phyloP scores from a whole-genome alignment of 768 basidiomycete genomes.

The Paxillus rubicundulus region DNA sequence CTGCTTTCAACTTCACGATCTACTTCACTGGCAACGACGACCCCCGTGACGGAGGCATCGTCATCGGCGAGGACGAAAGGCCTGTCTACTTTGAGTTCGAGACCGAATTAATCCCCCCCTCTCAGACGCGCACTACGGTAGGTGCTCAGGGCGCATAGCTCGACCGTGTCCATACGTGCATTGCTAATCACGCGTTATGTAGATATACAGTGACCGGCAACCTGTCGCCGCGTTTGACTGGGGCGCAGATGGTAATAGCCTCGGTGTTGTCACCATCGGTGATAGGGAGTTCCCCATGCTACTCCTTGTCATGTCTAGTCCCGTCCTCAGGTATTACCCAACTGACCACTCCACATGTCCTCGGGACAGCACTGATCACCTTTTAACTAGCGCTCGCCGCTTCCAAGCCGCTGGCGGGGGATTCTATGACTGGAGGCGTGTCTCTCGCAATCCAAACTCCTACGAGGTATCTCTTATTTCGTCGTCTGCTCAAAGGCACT shows the following conservation, averaged over 20 bases:
- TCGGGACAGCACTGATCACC: conserved; percentile 12
- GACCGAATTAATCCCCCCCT: conserved; percentile 38
- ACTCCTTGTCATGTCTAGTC: conserved; percentile 55
- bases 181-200: conserved; percentile 28
- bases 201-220: conserved; percentile 43
- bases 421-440: conserved; percentile 66
- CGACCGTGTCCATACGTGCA: conserved; percentile 38
- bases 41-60: conserved; percentile 55
- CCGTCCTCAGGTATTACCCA: conserved; percentile 44
- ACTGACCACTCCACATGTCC: background rate
- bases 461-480: conserved; percentile 56
- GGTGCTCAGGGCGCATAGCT: conserved; percentile 22
- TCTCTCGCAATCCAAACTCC: conserved; percentile 43
- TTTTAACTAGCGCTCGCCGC: conserved; percentile 51
- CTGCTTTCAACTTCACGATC: conserved; percentile 46
- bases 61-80: conserved; percentile 63
- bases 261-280: conserved; percentile 51
- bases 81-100: conserved; percentile 67
- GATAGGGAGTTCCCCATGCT: conserved; percentile 58
- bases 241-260: conserved; percentile 28
- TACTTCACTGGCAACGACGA: conserved; percentile 72
- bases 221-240: conserved; percentile 55
- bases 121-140: conserved; percentile 28
- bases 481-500: background rate
- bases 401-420: conserved; percentile 57